Evolutionary conservation across 306 rosid genomes (phyloP).

Genomic region (Quercus aquifolioides): DNA sequence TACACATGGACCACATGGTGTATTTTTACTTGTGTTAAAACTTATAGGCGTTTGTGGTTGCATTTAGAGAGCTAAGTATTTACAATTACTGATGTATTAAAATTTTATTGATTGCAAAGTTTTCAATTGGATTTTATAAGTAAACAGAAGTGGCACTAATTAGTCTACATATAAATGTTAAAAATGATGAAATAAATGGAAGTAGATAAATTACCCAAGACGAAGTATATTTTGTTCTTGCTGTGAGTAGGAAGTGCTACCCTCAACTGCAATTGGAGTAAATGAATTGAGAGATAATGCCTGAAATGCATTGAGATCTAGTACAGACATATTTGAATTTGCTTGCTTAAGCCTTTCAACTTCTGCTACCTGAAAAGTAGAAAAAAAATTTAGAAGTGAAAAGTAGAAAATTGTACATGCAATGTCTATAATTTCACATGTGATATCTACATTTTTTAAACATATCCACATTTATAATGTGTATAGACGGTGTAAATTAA

Average conservation of each 20-base stretch:
- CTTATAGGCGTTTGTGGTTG: too few relatives aligned
- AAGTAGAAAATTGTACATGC: neutral
- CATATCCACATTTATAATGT: neutral
- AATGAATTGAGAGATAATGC: constrained; percentile 86
- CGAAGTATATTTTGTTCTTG: constrained; percentile 83
- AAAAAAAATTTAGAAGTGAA: neutral
- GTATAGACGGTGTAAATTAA: too few relatives aligned
- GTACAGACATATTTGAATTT: constrained; percentile 64
- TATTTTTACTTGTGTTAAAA: too few relatives aligned
- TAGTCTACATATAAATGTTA: too few relatives aligned
- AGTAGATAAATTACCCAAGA: constrained; percentile 49
- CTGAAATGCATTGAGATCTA: constrained; percentile 67
- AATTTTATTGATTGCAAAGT: too few relatives aligned
- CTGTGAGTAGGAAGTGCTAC: constrained; percentile 58
- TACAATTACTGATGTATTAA: too few relatives aligned
- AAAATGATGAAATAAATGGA: too few relatives aligned
- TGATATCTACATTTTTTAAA: neutral
- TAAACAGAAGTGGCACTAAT: too few relatives aligned
- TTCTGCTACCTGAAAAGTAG: constrained; percentile 57
- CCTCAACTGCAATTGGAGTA: constrained; percentile 52
- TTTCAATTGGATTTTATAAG: too few relatives aligned
- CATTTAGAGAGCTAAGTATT: too few relatives aligned
- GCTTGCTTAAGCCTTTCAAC: constrained; percentile 75
- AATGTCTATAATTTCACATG: too few relatives aligned
- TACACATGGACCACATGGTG: too few relatives aligned